Conservation (phyloP, 208 protist species). For the Ichthyophonus hoferi region DNA sequence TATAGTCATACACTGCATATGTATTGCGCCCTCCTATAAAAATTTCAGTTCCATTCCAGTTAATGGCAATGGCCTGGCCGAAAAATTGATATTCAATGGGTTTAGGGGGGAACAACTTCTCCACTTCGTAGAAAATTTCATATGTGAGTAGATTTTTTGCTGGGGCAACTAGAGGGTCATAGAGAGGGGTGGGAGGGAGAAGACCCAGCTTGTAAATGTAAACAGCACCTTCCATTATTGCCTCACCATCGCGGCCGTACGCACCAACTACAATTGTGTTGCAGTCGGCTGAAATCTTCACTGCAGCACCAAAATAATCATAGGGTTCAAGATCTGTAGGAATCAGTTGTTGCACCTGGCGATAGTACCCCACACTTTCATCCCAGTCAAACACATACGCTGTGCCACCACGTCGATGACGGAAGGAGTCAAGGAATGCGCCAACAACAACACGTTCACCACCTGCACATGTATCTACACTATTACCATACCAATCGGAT, state of each 20-base stretch:
- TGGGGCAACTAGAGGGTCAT: neutral
- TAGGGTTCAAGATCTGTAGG: neutral
- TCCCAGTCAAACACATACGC: constrained; percentile 18
- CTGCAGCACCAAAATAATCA: constrained; percentile 3
- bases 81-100: neutral
- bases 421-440: neutral
- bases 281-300: constrained; percentile 13
- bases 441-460: neutral
- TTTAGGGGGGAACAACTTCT: neutral
- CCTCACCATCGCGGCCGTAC: neutral
- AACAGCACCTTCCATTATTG: neutral
- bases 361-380: neutral
- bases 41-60: constrained; percentile 1
- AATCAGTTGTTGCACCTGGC: constrained; percentile 5
- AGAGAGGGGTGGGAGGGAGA: neutral
- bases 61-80: constrained; percentile 8
- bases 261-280: constrained; percentile 20
- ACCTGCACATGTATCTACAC: constrained; percentile 1
- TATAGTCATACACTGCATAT: neutral
- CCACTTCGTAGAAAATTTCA: neutral
- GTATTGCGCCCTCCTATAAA: neutral
- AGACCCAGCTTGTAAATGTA: neutral
- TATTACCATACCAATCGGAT: constrained; percentile 14
- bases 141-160: neutral
- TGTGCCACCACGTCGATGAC: neutral